phyloP scores from a whole-genome alignment of 805 yeast species.

The Starmerella stigmatis region DNA sequence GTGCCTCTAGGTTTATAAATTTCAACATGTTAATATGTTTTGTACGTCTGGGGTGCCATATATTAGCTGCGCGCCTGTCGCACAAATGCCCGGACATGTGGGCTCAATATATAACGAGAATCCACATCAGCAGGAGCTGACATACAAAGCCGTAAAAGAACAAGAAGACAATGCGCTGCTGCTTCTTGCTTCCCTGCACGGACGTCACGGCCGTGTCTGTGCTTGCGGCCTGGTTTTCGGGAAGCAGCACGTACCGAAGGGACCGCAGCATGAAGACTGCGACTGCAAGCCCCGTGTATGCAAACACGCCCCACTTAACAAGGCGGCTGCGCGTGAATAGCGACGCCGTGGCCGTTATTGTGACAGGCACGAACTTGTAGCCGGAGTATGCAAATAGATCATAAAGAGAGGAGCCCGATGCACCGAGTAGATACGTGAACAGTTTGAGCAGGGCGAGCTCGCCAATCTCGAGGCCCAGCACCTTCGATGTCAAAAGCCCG shows the following conservation, averaged over 20 bases:
- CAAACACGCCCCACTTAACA: slow-evolving; percentile 42
- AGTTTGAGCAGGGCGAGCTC: slow-evolving; percentile 69
- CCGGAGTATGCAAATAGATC: slow-evolving; percentile 87
- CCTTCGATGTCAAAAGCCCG: slow-evolving; percentile 77
- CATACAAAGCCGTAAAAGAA: slow-evolving; percentile 74
- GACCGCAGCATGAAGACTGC: slow-evolving; percentile 44
- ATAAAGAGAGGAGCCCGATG: slow-evolving; percentile 53
- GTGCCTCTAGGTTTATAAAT: no score
- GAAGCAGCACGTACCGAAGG: slow-evolving; percentile 55
- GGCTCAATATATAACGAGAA: slow-evolving; percentile 36
- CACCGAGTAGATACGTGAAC: slow-evolving; percentile 70
- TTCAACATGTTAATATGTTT: no score
- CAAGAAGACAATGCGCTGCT: slow-evolving; percentile 75
- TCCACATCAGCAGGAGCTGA: slow-evolving; percentile 67
- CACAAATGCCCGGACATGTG: not conserved
- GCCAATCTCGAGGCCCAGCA: slow-evolving; percentile 66
- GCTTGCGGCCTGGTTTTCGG: slow-evolving; percentile 42
- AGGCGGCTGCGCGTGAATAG: slow-evolving; percentile 29
- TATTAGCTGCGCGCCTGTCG: no score
- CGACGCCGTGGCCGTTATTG: slow-evolving; percentile 30
- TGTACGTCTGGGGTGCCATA: no score
- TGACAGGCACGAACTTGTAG: slow-evolving; percentile 75
- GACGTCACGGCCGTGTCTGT: slow-evolving; percentile 39
- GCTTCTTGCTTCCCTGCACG: slow-evolving; percentile 50
- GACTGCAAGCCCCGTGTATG: slow-evolving; percentile 45